A percentile compares a stretch with the other conserved stretches of the same genome.
phyloP scores from a whole-genome alignment of 805 yeast species.

The Geotrichum ghanense region DNA sequence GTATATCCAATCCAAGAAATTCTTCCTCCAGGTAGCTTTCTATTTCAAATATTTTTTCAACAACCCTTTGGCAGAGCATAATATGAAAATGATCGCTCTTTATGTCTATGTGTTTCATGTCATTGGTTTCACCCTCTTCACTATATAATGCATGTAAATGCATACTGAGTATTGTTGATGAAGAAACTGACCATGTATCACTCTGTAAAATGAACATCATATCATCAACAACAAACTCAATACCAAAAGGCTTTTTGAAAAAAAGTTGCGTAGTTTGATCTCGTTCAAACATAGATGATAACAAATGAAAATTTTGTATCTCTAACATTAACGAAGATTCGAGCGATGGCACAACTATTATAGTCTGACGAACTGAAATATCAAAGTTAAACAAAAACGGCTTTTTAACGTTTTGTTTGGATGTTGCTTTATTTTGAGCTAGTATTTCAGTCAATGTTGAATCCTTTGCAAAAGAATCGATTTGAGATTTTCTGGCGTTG shows the following conservation, averaged over 20 bases:
- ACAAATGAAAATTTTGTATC: background rate
- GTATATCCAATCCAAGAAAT: constrained; percentile 3
- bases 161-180: background rate
- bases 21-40: background rate
- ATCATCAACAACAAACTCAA: constrained; percentile 3
- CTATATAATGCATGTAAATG: constrained; percentile 1
- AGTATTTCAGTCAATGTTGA: too few species aligned
- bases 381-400: constrained; percentile 3
- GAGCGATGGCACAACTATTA: background rate
- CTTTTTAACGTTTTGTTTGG: background rate
- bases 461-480: too few species aligned
- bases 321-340: constrained; percentile 2
- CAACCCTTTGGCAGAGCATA: constrained; percentile 41
- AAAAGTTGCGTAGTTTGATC: background rate
- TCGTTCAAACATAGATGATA: constrained; percentile 2
- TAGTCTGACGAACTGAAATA: constrained; percentile 1
- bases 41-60: constrained; percentile 24
- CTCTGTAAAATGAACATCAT: background rate
- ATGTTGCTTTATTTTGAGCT: background rate
- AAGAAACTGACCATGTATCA: background rate
- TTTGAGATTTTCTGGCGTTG: too few species aligned
- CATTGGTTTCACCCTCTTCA: background rate
- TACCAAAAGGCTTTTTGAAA: constrained; percentile 1
- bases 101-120: background rate
- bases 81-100: constrained; percentile 49